Percentiles rank a stretch among this genome's conserved stretches.
phyloP scores from a whole-genome alignment of 305 asterid genomes.

The Fraxinus ornus region DNA sequence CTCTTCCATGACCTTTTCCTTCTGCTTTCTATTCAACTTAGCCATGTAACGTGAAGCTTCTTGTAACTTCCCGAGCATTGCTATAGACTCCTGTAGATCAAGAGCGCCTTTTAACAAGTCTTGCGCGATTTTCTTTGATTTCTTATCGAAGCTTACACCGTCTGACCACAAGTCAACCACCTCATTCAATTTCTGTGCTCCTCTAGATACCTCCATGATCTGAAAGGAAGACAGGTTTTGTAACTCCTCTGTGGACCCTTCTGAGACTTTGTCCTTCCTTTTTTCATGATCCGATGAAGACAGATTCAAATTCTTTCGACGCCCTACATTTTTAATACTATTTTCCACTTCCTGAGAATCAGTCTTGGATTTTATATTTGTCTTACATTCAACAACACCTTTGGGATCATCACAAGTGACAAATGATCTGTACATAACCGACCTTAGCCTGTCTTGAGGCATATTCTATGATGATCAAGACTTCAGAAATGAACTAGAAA shows the following conservation, averaged over 20 bases:
- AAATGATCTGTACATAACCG: slow-evolving; percentile 61
- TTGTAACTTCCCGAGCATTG: slow-evolving; percentile 57
- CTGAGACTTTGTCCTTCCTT: slow-evolving; percentile 19
- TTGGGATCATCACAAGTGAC: slow-evolving; percentile 71
- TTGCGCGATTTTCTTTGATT: slow-evolving; percentile 43
- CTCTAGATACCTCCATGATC: slow-evolving; percentile 55
- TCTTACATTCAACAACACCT: slow-evolving; percentile 63
- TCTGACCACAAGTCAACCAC: slow-evolving; percentile 38
- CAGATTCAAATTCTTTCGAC: slow-evolving; percentile 26
- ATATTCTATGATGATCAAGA: slow-evolving; percentile 41
- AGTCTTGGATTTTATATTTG: slow-evolving; percentile 48
- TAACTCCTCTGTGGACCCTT: slow-evolving; percentile 29
- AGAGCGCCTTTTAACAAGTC: slow-evolving; percentile 71
- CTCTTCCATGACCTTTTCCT: slow-evolving; percentile 32
- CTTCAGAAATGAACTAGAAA: slow-evolving; percentile 13
- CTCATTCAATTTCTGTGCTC: slow-evolving; percentile 41
- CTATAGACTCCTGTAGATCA: slow-evolving; percentile 58
- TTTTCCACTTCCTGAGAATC: slow-evolving; percentile 30
- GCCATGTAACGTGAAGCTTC: slow-evolving; percentile 50
- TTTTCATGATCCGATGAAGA: slow-evolving; percentile 23
- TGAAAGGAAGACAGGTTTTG: slow-evolving; percentile 39
- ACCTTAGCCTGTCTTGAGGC: slow-evolving; percentile 64
- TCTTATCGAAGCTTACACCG: slow-evolving; percentile 27
- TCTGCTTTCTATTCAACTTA: slow-evolving; percentile 37
- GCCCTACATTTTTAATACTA: slow-evolving; percentile 14